Base-by-base conservation (phyloP, 306 rosid species). In the Macrotyloma uniflorum region DNA sequence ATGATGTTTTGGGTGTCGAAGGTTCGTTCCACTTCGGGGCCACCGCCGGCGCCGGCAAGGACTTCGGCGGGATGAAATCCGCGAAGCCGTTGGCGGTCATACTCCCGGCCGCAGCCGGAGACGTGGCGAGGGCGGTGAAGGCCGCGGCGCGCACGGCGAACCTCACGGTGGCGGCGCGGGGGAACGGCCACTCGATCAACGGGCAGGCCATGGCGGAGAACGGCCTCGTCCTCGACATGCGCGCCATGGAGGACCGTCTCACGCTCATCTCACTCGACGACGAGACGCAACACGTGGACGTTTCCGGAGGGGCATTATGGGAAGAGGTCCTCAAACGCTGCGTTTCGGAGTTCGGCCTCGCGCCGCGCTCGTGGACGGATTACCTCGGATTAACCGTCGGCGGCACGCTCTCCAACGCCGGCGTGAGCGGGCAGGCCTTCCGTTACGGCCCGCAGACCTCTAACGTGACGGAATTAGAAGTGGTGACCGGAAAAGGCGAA, bases 301-400 rank as follows among this genome's bases (percentile, higher is more conserved):
- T 96, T 54, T 74, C 96, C 0, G 99, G 96, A 78, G 99, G 99
- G 90, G 98, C 94, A 89, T 90, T 96, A 85, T 96, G 99, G 99
- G 99, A 93, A 85, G 94, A 96, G 16, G 91, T 93, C 8, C 65
- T 96, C 23, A 78, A 83, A 82, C 83, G 91, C 72, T 91, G 97
- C 89, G 89, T 91, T 75, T 67, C 5, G 40, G 49, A 8, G 26
- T 80, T 36, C 36, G 67, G 90, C 6, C 55, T 93, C 1, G 89
- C 98, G 11, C 99, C 99, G 3, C 77, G 98, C 81, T 96, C 99
- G 2, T 96, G 98, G 98, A 93, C 99, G 0, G 99, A 96, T 85
- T 96, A 93, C 49, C 87, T 96, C 18, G 80, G 94, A 13, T 76
- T 96, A 36, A 96, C 97, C 50, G 99, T 96, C 3, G 99, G 99